A percentile compares a stretch with the other conserved stretches of the same genome.
Evolutionary conservation across 1,284 basidiomycete species (phyloP).

Genomic region (Rhodotorula sp.): DNA sequence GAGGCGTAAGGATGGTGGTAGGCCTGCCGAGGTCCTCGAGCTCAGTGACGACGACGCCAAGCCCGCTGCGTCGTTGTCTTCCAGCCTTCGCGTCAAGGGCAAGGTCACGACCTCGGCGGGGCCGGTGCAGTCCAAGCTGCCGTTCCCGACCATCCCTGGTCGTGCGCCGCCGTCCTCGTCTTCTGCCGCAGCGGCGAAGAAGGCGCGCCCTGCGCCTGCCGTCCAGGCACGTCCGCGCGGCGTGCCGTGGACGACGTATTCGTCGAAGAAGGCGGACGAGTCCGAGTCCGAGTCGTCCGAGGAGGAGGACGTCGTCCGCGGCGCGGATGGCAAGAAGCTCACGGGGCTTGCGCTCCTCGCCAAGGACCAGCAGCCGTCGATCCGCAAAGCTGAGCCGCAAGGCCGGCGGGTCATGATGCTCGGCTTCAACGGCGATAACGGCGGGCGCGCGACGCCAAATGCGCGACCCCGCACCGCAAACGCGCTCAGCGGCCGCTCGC

Average conservation of each 20-base stretch:
- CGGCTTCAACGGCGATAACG: conserved; percentile 34
- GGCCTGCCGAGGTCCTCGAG: conserved; percentile 14
- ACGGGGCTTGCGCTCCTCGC: conserved; percentile 64
- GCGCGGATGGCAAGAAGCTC: conserved; percentile 44
- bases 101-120: conserved; percentile 11
- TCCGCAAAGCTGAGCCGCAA: conserved; percentile 60
- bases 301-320: conserved; percentile 59
- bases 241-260: conserved; percentile 43
- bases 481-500: conserved; percentile 49
- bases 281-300: conserved; percentile 58
- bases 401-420: conserved; percentile 34
- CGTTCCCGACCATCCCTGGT: background rate
- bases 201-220: background rate
- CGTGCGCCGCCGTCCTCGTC: background rate
- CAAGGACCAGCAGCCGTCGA: conserved; percentile 63
- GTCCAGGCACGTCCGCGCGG: conserved; percentile 28
- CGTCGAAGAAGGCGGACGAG: conserved; percentile 45
- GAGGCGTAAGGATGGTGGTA: conserved; percentile 15
- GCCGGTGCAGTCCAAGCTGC: conserved; percentile 1
- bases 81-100: conserved; percentile 17
- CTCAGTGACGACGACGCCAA: conserved; percentile 30
- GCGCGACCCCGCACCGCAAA: background rate
- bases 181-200: too few relatives aligned
- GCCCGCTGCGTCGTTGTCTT: background rate
- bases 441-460: conserved; percentile 44